These are phyloP conservation scores for Typha latifolia DNA, from an alignment of 176 grass and related monocot species.

Conservation along the genomic window DNA sequence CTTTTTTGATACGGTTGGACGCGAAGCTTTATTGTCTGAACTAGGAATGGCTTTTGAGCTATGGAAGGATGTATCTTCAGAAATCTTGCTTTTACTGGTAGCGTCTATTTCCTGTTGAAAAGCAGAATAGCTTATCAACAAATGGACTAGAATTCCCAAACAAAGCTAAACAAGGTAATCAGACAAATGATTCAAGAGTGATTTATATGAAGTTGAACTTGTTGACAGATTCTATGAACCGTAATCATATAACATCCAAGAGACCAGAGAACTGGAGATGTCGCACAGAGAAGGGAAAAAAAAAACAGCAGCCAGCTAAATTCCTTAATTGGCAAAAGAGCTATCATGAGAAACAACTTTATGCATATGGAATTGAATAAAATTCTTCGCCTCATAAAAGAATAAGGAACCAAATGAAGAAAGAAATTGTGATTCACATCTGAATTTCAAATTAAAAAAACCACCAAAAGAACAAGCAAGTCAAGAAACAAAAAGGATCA, in stretches of 20 bases:
- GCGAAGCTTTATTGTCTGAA: slow-evolving; percentile 39
- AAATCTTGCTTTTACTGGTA: slow-evolving; percentile 29
- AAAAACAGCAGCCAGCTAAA: too few relatives aligned
- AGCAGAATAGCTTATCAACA: slow-evolving; percentile 20
- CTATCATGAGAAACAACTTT: too few relatives aligned
- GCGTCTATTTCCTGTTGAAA: slow-evolving; percentile 38
- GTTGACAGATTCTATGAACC: too few relatives aligned
- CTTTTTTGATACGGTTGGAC: slow-evolving; percentile 56
- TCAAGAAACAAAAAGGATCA: slow-evolving; percentile 15
- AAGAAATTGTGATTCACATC: slow-evolving; percentile 9
- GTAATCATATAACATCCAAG: too few relatives aligned
- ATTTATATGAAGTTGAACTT: too few relatives aligned
- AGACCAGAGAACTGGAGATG: too few relatives aligned
- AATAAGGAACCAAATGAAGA: slow-evolving; percentile 25
- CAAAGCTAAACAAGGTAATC: too few relatives aligned
- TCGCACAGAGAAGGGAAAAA: too few relatives aligned
- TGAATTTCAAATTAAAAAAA: slow-evolving; percentile 16
- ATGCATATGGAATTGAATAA: too few relatives aligned
- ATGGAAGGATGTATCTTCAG: slow-evolving; percentile 29
- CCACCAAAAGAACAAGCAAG: neutral
- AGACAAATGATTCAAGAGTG: too few relatives aligned
- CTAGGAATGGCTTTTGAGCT: slow-evolving; percentile 29
- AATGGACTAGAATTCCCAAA: neutral
- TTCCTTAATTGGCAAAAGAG: too few relatives aligned
- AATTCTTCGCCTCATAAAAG: neutral